Evolutionary conservation across 768 basidiomycete genomes (phyloP), one percentile per base, ranked within the genome.

Genomic region (Amanita pallidorosea): DNA sequence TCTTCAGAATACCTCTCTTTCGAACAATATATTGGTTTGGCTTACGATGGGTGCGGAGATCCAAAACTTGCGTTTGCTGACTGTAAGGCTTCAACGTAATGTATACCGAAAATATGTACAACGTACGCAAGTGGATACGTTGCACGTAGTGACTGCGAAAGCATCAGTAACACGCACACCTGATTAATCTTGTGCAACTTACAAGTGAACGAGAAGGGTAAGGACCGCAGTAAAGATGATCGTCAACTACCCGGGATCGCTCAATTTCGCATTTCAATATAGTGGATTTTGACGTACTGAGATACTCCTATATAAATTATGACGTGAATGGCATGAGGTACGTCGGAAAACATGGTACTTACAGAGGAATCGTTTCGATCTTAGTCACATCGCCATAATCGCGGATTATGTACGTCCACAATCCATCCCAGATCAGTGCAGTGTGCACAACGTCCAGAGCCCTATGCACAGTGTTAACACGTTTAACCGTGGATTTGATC

Each of bases 171-270:
- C 12, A 18, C 1, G 38, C 27, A 37, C n/a, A 22, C 12, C 7
- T 20, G 7, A 7, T 20, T 9, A 38, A n/a, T 13, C 18, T 13
- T 12, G 7, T 27, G 38, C 20, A 33, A 51, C 61, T 35, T 40
- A 64, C 61, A 57, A 60, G 45, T 65, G 64, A 23, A 64, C 64
- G 43, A 61, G 36, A 50, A 61, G 59, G 0, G 65, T 66, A 42
- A 63, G 57, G n/a, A 66, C 49, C 20, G 56, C 60, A 36, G 60
- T 59, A 36, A 59, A 55, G 25, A 59, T 48, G 42, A 61, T 53
- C 2, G 58, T 56, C 15, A 59, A 35, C 60, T 61, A 46, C 57
- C 55, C 55, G 22, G 20, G 55, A 34, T 9, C 20, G 31, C 45
- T 57, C 56, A 37, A 31, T 11, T 43, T 35, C n/a, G 15, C 36